These are phyloP conservation scores for Croton setiger DNA, from an alignment of 441 rosid genomes.

Conservation along the genomic window DNA sequence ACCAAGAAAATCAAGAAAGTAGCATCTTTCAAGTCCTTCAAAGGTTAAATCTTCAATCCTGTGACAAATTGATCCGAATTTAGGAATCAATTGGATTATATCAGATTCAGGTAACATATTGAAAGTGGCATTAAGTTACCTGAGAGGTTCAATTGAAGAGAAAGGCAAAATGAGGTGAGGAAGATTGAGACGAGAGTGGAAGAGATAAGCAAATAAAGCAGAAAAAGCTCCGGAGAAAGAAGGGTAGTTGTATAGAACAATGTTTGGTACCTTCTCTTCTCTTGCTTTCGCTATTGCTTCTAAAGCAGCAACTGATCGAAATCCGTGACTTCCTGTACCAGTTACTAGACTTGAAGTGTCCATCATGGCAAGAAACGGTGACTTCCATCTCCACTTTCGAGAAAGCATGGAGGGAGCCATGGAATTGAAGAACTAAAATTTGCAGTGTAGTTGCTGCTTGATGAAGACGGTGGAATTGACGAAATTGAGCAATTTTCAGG, in stretches of 20 bases:
- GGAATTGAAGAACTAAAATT: too few species aligned
- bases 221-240: constrained; percentile 82
- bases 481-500: too few species aligned
- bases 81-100: not conserved
- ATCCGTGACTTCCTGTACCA: constrained; percentile 26
- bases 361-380: not conserved
- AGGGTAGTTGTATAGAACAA: constrained; percentile 71
- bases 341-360: not conserved
- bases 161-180: constrained; percentile 70
- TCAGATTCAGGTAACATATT: too few species aligned
- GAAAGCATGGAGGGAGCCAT: constrained; percentile 4
- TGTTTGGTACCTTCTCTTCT: constrained; percentile 50
- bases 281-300: constrained; percentile 54
- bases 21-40: constrained; percentile 59
- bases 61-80: not conserved
- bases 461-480: too few species aligned
- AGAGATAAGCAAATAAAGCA: constrained; percentile 70
- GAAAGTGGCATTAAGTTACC: constrained; percentile 20
- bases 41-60: constrained; percentile 57
- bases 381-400: constrained; percentile 17
- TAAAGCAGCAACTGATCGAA: constrained; percentile 71
- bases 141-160: constrained; percentile 65
- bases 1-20: constrained; percentile 66
- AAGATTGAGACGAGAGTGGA: constrained; percentile 50
- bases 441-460: too few species aligned